Base-by-base conservation (phyloP, 768 basidiomycete species). In the Mycena filopes region DNA sequence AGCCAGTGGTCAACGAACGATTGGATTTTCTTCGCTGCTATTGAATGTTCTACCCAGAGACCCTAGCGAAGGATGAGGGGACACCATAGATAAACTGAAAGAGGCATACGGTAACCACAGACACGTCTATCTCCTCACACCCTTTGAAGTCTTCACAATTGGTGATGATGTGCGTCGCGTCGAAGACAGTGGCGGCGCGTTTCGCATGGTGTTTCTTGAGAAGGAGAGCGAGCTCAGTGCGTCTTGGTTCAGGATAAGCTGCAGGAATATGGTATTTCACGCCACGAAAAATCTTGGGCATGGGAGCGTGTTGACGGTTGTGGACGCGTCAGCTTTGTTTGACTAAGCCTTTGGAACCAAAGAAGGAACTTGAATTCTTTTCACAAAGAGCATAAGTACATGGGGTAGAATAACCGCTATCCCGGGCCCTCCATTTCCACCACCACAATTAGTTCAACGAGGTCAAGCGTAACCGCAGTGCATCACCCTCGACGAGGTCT, bases 151-250 rank as follows among this genome's bases (percentile, higher is more conserved):
- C 73, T 65, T 76, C 61, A 54, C 84, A 57, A 71, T 82, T 70
- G 60, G 82, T 69, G 72, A 86, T 75, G 60, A 83, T 74, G 72
- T 83, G 81, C 1, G 83, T 82, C 49, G 79, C 63, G 62, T 76
- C 47, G 56, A 72, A 13, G 53, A 76, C 40, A 13, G 67, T 42
- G 13, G 67, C 63, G 12, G 72, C 67, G 6, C 49, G 53, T 3
- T 31, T 68, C 0, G 77, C 84, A 26, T 82, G 80, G 59, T 81
- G 81, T 29, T 71, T 63, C 51, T 76, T 74, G n/a, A 86, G 78
- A n/a, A 81, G 48, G 10, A 71, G 65, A 0, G 70, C 45, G 26
- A 84, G 73, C 31, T 81, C 74, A 4, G 47, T 69, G 48, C 74
- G 75, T 50, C 76, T 73, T 1, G 73, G 57, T 5, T 66, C 67